These are phyloP conservation scores for Entomortierella chlamydospora DNA, from an alignment of 192 early-diverging fungal species.

Conservation along the genomic window DNA sequence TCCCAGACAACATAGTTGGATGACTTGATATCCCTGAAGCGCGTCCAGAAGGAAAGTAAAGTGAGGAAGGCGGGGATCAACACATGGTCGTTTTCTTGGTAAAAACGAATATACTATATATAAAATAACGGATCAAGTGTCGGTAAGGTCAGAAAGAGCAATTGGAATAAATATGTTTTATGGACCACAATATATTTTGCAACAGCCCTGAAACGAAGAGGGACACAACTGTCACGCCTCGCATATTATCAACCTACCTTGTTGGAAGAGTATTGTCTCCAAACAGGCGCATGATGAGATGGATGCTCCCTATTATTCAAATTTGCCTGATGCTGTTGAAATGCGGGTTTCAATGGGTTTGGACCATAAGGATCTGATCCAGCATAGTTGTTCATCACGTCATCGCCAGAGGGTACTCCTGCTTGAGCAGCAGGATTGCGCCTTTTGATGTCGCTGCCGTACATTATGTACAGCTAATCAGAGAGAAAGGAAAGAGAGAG, in stretches of 20 bases:
- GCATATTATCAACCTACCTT: constrained; percentile 44
- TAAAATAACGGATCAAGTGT: too few relatives aligned
- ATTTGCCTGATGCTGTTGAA: constrained; percentile 34
- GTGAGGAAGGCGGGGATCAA: constrained; percentile 67
- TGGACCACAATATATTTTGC: background rate
- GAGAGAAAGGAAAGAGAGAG: background rate
- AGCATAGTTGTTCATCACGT: background rate
- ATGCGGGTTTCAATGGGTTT: constrained; percentile 47
- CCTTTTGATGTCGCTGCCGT: constrained; percentile 47
- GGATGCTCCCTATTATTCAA: constrained; percentile 29
- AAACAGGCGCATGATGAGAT: constrained; percentile 9
- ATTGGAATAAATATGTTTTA: background rate
- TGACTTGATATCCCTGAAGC: constrained; percentile 70
- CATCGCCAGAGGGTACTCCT: background rate
- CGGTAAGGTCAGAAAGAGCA: too few relatives aligned
- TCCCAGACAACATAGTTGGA: constrained; percentile 79
- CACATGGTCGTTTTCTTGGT: constrained; percentile 61
- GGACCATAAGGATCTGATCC: constrained; percentile 36
- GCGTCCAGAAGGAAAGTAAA: constrained; percentile 72
- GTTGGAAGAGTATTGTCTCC: constrained; percentile 58
- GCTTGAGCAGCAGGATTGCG: constrained; percentile 23
- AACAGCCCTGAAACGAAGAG: background rate
- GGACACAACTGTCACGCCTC: too few relatives aligned
- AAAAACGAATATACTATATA: constrained; percentile 54
- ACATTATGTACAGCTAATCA: constrained; percentile 11